These are phyloP conservation scores for Cicer chorassanicum DNA, from an alignment of 306 rosid genomes.

Conservation along the genomic window DNA sequence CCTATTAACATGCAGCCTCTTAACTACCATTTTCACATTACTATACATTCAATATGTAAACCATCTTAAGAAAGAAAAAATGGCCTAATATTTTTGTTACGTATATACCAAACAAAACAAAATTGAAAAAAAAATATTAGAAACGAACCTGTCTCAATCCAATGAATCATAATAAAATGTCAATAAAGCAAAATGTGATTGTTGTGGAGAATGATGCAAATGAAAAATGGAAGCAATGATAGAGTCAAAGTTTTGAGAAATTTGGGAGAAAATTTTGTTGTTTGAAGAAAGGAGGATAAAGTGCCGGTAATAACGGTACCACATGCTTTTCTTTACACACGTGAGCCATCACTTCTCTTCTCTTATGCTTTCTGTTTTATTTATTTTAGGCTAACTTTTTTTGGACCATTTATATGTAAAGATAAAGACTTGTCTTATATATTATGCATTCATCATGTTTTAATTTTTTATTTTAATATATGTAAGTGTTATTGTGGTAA, in stretches of 20 bases:
- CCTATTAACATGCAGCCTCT: background rate
- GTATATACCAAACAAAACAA: background rate
- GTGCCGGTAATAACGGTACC: conserved; percentile 50
- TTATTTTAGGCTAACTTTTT: too few relatives aligned
- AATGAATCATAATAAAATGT: background rate
- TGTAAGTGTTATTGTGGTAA: too few relatives aligned
- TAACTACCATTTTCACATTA: too few relatives aligned
- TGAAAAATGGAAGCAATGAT: conserved; percentile 32
- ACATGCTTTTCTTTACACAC: background rate
- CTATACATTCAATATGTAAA: background rate
- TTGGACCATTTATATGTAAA: too few relatives aligned
- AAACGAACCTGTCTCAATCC: conserved; percentile 42
- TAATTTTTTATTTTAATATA: too few relatives aligned
- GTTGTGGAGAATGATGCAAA: background rate
- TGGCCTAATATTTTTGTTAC: background rate
- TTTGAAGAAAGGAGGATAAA: conserved; percentile 46
- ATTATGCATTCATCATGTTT: too few relatives aligned
- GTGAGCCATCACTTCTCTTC: background rate
- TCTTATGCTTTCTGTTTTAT: too few relatives aligned
- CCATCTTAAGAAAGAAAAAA: background rate
- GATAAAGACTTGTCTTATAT: too few relatives aligned
- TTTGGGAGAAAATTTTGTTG: conserved; percentile 41
- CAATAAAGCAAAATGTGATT: conserved; percentile 21
- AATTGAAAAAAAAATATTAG: background rate
- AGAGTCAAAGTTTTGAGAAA: conserved; percentile 36